Evolutionary conservation across 108 stramenopile genomes (phyloP).

Genomic region (Cyclostephanos invisitatus): DNA sequence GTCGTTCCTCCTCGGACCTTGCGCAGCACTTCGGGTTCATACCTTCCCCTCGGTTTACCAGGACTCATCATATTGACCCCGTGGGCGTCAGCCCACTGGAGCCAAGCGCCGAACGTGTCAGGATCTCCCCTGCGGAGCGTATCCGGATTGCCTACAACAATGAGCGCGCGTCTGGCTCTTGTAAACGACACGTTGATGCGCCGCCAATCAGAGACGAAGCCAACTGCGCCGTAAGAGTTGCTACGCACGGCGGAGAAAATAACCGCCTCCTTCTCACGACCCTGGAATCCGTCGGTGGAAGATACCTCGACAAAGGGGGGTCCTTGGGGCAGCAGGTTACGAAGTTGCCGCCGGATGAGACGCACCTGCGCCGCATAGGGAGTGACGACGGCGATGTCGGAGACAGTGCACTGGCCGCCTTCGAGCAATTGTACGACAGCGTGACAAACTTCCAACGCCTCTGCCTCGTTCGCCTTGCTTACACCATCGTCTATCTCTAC

Average conservation of each 20-base stretch:
- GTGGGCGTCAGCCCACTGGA: conserved; percentile 90
- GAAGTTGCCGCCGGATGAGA: conserved; percentile 81
- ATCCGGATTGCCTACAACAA: conserved; percentile 91
- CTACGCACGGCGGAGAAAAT: conserved; percentile 96
- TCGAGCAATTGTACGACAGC: conserved; percentile 83
- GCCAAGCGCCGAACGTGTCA: conserved; percentile 88
- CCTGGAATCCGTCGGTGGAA: conserved; percentile 99
- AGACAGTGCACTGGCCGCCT: conserved; percentile 80
- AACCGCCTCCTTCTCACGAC: conserved; percentile 98
- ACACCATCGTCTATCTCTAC: conserved; percentile 90
- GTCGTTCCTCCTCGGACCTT: conserved; percentile 92
- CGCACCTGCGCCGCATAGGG: conserved; percentile 99
- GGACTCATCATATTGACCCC: conserved; percentile 91
- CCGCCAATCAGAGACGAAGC: conserved; percentile 97
- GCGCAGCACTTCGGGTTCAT: conserved; percentile 91
- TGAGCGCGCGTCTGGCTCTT: conserved; percentile 91
- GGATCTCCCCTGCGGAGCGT: conserved; percentile 89
- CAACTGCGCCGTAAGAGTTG: conserved; percentile 92
- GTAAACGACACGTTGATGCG: conserved; percentile 99
- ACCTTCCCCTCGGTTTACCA: conserved; percentile 83
- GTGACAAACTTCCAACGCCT: conserved; percentile 88
- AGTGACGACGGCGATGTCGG: conserved; percentile 97
- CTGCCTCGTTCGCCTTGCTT: conserved; percentile 91
- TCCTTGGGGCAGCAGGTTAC: conserved; percentile 64
- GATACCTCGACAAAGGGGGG: conserved; percentile 91